Conservation (phyloP, 306 rosid genomes). For the Oemleria cerasiformis region DNA sequence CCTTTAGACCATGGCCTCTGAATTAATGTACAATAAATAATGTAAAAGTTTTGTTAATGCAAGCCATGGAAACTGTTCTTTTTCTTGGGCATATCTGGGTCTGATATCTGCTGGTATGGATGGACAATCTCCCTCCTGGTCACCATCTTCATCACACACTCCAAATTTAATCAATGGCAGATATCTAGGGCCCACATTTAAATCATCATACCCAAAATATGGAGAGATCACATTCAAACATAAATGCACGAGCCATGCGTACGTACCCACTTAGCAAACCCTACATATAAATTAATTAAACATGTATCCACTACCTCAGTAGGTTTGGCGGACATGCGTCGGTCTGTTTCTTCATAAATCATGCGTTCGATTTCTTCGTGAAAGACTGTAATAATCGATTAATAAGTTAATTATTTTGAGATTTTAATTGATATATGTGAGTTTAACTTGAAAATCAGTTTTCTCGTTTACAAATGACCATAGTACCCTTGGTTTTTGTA, state of each 20-base stretch:
- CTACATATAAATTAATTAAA: too few relatives aligned
- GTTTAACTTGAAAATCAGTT: too few relatives aligned
- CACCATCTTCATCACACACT: slow-evolving; percentile 6
- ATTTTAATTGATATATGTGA: too few relatives aligned
- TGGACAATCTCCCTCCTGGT: slow-evolving; percentile 19
- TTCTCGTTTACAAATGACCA: slow-evolving; percentile 6
- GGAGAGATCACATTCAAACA: slow-evolving; percentile 7
- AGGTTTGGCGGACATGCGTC: too few relatives aligned
- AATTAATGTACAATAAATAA: slow-evolving; percentile 3
- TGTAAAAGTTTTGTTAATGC: slow-evolving; percentile 1
- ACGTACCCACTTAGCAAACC: background rate
- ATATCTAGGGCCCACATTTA: background rate
- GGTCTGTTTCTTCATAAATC: too few relatives aligned
- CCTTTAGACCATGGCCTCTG: slow-evolving; percentile 17
- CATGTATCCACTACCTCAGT: too few relatives aligned
- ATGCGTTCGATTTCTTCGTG: too few relatives aligned
- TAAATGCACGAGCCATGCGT: background rate
- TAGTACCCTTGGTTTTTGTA: background rate
- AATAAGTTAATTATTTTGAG: too few relatives aligned
- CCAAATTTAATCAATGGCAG: background rate
- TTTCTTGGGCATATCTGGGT: background rate
- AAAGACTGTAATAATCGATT: too few relatives aligned
- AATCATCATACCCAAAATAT: slow-evolving; percentile 3
- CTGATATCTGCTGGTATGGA: background rate
- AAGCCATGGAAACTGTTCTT: slow-evolving; percentile 18